Evolutionary conservation across 768 basidiomycete genomes (phyloP).

Genomic region (Mycena polygramma): DNA sequence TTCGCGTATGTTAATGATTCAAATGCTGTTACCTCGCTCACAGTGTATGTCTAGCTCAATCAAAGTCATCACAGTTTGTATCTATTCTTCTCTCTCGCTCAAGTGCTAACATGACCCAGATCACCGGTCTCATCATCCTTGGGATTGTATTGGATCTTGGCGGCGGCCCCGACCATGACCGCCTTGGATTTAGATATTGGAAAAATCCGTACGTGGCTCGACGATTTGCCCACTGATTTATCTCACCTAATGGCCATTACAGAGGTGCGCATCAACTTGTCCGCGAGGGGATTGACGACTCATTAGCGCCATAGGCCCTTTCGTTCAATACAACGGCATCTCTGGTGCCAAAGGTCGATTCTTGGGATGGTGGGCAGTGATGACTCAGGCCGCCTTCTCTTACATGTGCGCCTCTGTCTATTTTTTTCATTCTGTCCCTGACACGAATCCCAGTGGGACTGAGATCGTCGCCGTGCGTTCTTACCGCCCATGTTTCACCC

Average conservation of each 20-base stretch:
- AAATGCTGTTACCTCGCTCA: neutral
- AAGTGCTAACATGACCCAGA: slow-evolving; percentile 41
- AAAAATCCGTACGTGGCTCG: too few relatives aligned
- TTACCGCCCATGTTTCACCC: neutral
- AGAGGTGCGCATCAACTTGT: too few relatives aligned
- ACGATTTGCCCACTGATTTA: neutral
- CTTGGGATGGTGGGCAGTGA: slow-evolving; percentile 69
- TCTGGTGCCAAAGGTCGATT: slow-evolving; percentile 81
- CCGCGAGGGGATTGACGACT: neutral
- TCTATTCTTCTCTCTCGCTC: neutral
- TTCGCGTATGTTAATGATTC: slow-evolving; percentile 72
- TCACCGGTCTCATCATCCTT: slow-evolving; percentile 78
- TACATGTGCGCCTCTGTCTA: slow-evolving; percentile 48
- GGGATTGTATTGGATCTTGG: slow-evolving; percentile 87
- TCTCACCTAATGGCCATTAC: neutral
- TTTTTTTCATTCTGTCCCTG: neutral
- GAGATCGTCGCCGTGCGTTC: slow-evolving; percentile 87
- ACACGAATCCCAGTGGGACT: slow-evolving; percentile 74
- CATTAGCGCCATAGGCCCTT: slow-evolving; percentile 66
- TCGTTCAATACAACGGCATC: slow-evolving; percentile 78
- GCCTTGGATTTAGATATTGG: slow-evolving; percentile 39
- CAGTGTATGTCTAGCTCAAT: slow-evolving; percentile 64
- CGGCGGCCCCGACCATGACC: slow-evolving; percentile 85
- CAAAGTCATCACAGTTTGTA: slow-evolving; percentile 78
- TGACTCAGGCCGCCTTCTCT: slow-evolving; percentile 93